Evolutionary conservation across 805 yeast species (phyloP).

Genomic region (Kluyveromyces siamensis): DNA sequence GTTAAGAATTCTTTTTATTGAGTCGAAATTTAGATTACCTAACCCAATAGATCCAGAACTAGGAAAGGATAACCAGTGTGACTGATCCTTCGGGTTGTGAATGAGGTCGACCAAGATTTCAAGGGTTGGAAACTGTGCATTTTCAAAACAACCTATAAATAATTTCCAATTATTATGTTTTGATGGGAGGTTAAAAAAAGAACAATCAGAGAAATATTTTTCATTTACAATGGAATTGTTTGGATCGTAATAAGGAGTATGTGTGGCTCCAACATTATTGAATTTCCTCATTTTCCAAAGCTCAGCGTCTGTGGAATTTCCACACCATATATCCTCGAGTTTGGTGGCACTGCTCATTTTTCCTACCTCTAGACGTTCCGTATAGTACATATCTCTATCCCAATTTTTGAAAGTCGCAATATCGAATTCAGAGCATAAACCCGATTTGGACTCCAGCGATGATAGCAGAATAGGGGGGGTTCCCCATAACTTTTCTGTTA

Average conservation of each 20-base stretch:
- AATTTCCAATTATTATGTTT: slow-evolving; percentile 40
- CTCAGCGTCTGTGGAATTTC: slow-evolving; percentile 70
- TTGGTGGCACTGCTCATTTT: slow-evolving; percentile 75
- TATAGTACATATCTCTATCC: slow-evolving; percentile 58
- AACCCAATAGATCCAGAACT: slow-evolving; percentile 77
- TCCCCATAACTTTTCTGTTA: slow-evolving; percentile 28
- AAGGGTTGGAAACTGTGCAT: slow-evolving; percentile 43
- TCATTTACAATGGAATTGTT: slow-evolving; percentile 38
- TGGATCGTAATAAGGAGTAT: slow-evolving; percentile 40
- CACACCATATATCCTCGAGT: slow-evolving; percentile 59
- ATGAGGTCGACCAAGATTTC: slow-evolving; percentile 1
- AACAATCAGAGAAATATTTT: slow-evolving; percentile 13
- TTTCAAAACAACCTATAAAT: slow-evolving; percentile 51
- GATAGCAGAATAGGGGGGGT: slow-evolving; percentile 15
- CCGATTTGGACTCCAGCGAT: slow-evolving; percentile 10
- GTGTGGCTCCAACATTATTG: slow-evolving; percentile 4
- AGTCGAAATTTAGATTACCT: slow-evolving; percentile 58
- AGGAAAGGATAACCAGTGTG: slow-evolving; percentile 51
- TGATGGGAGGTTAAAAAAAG: slow-evolving; percentile 41
- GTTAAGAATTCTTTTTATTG: slow-evolving; percentile 64
- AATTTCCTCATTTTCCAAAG: slow-evolving; percentile 18
- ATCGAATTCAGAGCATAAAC: slow-evolving; percentile 30
- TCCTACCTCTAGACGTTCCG: slow-evolving; percentile 76
- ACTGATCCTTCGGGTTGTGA: not conserved
- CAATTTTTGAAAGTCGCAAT: slow-evolving; percentile 42